Evolutionary conservation across 305 asterid species (phyloP).

Genomic region (Lippia alba): DNA sequence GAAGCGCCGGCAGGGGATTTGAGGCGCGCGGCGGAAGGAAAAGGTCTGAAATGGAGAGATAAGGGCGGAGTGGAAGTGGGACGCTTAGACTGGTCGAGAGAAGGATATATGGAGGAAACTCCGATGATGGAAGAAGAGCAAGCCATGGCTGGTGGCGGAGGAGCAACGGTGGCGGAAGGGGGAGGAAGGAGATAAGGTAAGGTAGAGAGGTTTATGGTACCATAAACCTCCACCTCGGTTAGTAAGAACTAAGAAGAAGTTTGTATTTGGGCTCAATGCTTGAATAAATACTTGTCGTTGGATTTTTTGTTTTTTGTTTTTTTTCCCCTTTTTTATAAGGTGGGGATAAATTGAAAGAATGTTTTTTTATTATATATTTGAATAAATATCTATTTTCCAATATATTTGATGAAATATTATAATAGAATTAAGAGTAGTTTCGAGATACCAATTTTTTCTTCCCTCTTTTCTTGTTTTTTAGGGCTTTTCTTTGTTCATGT

Average conservation of each 20-base stretch:
- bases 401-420: no score
- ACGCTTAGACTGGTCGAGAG: constrained; percentile 49
- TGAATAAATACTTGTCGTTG: neutral
- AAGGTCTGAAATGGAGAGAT: constrained; percentile 50
- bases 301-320: neutral
- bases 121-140: constrained; percentile 64
- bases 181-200: constrained; percentile 41
- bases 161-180: constrained; percentile 27
- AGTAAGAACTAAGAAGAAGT: neutral
- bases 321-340: no score
- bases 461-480: no score
- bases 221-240: constrained; percentile 54
- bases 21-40: constrained; percentile 41
- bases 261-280: neutral
- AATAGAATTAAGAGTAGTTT: no score
- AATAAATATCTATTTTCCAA: no score
- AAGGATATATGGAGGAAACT: constrained; percentile 60
- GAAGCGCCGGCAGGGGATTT: constrained; percentile 39
- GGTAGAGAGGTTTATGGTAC: constrained; percentile 50
- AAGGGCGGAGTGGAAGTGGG: constrained; percentile 46
- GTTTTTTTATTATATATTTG: no score
- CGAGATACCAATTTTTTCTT: no score
- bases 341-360: no score
- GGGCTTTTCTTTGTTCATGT: no score
- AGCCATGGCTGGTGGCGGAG: constrained; percentile 45